Base-by-base conservation (phyloP, 1,284 basidiomycete genomes). In the Sphaerobolus stellatus region DNA sequence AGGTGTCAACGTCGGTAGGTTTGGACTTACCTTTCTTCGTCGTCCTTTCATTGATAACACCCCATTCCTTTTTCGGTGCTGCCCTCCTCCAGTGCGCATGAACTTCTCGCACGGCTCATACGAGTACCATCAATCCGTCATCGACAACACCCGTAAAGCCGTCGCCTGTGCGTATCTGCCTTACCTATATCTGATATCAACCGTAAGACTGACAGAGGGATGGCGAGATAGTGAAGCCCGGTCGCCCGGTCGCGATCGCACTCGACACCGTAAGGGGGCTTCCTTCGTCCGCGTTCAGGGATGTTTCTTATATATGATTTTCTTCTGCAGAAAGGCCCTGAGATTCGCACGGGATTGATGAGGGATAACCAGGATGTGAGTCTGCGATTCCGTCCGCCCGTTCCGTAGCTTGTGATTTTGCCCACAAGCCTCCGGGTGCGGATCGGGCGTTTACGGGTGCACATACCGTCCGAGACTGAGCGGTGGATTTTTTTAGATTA, bases 81-180 rank as follows among this genome's bases (percentile, higher is more conserved):
- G n/a, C n/a, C n/a, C n/a, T 40, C 34, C 24, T 55, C 33, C 64
- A 96, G 94, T 97, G 58, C 93, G 94, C 73, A 97, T 97, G 94
- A 97, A 98, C 81, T 96, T 96, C 72, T 96, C 94, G 53, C 94
- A 97, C 84, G 94, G 94, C 53, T 89, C 88, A 55, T 95, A 98
- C 73, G 92, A 94, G 66, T 97, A 95, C 73, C 95, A 98, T 76
- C 92, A 98, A 77, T 94, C 90, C 62, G 94, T 98, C 61, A 93
- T 98, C 68, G 92, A 98, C 78, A 97, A 98, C 79, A 90, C 93
- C 49, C 84, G 94, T 65, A 86, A 86, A 68, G 88, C 91, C 76
- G 81, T 92, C 57, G 83, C 82, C 47, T 73, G 90, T 92, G 63
- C 62, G 82, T 27, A 24, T 48, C 59, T 43, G 52, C 56, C 44